phyloP scores from a whole-genome alignment of 306 rosid species.

The Hippophae rhamnoides region DNA sequence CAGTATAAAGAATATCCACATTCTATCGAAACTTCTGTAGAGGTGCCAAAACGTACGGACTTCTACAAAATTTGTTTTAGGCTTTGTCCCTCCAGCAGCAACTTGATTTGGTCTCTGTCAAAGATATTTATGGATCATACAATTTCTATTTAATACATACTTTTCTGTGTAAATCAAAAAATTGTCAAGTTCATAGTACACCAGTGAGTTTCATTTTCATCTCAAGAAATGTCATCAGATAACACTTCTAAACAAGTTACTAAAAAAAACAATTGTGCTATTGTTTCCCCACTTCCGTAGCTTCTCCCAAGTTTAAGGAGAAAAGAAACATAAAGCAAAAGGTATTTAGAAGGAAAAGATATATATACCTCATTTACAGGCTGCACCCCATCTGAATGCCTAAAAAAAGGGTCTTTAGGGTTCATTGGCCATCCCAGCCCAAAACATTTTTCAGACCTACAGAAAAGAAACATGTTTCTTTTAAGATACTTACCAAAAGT shows the following conservation, averaged over 20 bases:
- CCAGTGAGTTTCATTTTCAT: no score
- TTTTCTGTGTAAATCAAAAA: no score
- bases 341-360: conserved; percentile 9
- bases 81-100: conserved; percentile 56
- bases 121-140: conserved; percentile 12
- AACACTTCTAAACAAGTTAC: neutral
- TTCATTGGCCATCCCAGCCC: conserved; percentile 80
- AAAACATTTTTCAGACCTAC: conserved; percentile 76
- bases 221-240: no score
- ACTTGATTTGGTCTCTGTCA: conserved; percentile 53
- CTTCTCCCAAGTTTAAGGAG: neutral
- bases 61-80: conserved; percentile 93
- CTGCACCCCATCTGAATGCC: conserved; percentile 50
- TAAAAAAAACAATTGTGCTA: neutral
- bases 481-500: neutral
- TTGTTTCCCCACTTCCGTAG: no score
- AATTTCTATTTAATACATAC: no score
- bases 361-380: conserved; percentile 39
- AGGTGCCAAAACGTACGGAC: conserved; percentile 87
- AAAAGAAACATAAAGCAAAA: conserved; percentile 1
- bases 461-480: conserved; percentile 13
- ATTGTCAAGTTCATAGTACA: no score
- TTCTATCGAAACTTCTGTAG: conserved; percentile 91
- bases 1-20: conserved; percentile 95
- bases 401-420: conserved; percentile 53